A percentile compares a stretch with the other conserved stretches of the same genome.
Evolutionary conservation across 2,329 filamentous ascomycete species (phyloP).

Genomic region (Colletotrichum agaves): DNA sequence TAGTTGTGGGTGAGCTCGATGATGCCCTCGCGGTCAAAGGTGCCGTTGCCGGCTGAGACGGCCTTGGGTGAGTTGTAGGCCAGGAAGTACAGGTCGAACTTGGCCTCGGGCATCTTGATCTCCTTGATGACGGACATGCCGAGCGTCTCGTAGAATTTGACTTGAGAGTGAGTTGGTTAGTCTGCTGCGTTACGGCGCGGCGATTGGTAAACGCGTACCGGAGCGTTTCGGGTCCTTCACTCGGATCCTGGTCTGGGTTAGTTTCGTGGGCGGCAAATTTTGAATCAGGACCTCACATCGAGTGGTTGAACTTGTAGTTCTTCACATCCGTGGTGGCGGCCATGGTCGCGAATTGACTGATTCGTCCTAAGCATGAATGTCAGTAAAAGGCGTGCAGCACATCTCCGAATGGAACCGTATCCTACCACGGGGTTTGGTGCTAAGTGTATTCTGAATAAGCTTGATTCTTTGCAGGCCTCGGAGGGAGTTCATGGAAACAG

Average conservation of each 20-base stretch:
- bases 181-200: not conserved
- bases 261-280: not conserved
- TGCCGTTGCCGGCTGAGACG: slow-evolving; percentile 75
- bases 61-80: slow-evolving; percentile 84
- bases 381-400: not conserved
- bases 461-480: slow-evolving; percentile 35
- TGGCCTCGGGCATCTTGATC: slow-evolving; percentile 83
- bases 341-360: slow-evolving; percentile 58
- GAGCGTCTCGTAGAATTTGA: slow-evolving; percentile 94
- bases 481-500: slow-evolving; percentile 31
- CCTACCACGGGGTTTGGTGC: slow-evolving; percentile 16
- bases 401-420: too few relatives aligned
- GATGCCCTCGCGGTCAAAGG: slow-evolving; percentile 86
- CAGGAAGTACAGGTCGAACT: slow-evolving; percentile 96
- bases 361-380: slow-evolving; percentile 16
- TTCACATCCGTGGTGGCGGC: slow-evolving; percentile 76
- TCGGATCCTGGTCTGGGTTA: slow-evolving; percentile 72
- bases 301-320: slow-evolving; percentile 89
- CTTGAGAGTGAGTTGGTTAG: slow-evolving; percentile 49
- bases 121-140: slow-evolving; percentile 88
- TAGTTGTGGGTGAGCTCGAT: slow-evolving; percentile 89
- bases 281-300: slow-evolving; percentile 65
- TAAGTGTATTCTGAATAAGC: slow-evolving; percentile 29
- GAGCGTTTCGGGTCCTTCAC: slow-evolving; percentile 93
- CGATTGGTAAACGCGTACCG: slow-evolving; percentile 54